These are phyloP conservation scores for Prunus mume DNA, from an alignment of 306 rosid genomes.

Conservation along the genomic window DNA sequence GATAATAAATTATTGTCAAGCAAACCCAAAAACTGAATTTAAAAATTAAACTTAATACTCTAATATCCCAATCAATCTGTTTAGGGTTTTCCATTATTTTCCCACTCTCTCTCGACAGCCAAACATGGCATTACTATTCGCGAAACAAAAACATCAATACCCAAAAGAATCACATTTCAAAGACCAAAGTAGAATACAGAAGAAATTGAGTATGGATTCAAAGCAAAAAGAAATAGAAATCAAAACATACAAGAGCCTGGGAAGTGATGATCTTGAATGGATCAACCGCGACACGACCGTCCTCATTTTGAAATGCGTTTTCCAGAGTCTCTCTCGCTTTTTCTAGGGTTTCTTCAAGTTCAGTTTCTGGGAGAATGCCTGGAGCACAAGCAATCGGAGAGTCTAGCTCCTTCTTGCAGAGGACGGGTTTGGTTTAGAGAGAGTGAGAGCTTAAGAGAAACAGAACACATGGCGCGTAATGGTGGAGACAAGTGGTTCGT, in stretches of 20 bases:
- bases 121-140: background rate
- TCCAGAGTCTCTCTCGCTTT: background rate
- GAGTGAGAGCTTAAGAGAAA: background rate
- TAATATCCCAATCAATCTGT: background rate
- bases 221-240: background rate
- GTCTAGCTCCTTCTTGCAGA: constrained; percentile 3
- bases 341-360: background rate
- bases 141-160: background rate
- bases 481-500: constrained; percentile 1
- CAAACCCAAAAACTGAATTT: background rate
- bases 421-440: background rate
- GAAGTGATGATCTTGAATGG: constrained; percentile 51
- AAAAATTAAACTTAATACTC: background rate
- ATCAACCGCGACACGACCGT: constrained; percentile 62
- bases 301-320: constrained; percentile 45
- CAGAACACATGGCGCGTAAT: constrained; percentile 19
- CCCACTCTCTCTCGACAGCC: constrained; percentile 12
- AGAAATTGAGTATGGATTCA: background rate
- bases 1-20: background rate
- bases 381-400: constrained; percentile 2
- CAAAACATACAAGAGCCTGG: constrained; percentile 43
- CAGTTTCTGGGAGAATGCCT: background rate
- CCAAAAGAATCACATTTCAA: background rate
- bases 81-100: background rate
- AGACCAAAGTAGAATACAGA: background rate